Conservation (phyloP, 2,329 filamentous ascomycete genomes). For the Colletotrichum sp. region DNA sequence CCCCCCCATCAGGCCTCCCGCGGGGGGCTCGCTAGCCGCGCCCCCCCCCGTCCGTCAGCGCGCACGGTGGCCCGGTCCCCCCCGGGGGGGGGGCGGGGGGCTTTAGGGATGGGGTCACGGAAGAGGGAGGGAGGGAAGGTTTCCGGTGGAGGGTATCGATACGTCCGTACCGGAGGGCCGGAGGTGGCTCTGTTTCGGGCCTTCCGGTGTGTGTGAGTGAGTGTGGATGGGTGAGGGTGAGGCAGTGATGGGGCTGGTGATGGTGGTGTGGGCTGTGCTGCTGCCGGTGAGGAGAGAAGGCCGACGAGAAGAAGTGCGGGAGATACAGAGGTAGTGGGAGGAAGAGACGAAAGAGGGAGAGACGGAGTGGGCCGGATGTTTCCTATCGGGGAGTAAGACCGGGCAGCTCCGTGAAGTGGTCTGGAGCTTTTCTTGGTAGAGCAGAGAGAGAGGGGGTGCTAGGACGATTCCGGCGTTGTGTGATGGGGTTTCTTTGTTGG, state of each 20-base stretch:
- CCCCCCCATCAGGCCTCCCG: no score
- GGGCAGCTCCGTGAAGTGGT: not conserved
- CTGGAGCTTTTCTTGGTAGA: not conserved
- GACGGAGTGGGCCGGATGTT: not conserved
- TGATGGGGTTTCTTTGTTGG: not conserved
- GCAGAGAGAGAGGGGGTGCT: not conserved
- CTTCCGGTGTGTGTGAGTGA: not conserved
- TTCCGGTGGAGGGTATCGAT: not conserved
- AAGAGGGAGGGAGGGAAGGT: not conserved
- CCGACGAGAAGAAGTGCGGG: not conserved
- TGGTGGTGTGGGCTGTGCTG: not conserved
- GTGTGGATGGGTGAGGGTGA: not conserved
- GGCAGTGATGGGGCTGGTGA: not conserved
- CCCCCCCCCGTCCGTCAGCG: no score
- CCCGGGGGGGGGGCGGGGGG: no score
- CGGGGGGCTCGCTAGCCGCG: no score
- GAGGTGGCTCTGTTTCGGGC: not conserved
- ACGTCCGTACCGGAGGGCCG: constrained; percentile 10
- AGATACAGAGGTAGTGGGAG: not conserved
- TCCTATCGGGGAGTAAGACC: not conserved
- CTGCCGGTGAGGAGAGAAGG: not conserved
- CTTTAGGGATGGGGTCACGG: not conserved
- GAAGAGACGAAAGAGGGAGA: not conserved
- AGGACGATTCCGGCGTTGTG: constrained; percentile 3
- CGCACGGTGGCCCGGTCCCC: no score